Percentiles rank a stretch among this genome's conserved stretches.
These are phyloP conservation scores for Saccharomycopsis guyanensis DNA, from an alignment of 805 yeast genomes.

Conservation along the genomic window DNA sequence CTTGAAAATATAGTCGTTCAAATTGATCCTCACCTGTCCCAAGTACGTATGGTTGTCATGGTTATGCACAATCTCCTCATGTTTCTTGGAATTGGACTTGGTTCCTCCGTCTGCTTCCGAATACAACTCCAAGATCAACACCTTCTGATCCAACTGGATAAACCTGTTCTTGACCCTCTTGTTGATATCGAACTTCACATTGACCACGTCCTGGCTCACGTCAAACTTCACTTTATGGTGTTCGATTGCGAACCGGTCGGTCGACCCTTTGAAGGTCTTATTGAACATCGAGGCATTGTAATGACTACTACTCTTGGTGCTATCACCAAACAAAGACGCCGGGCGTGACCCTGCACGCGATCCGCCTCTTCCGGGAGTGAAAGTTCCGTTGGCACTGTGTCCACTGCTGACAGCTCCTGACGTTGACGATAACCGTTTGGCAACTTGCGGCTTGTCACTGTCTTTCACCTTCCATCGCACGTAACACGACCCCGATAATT, in stretches of 20 bases:
- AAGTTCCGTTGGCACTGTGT: neutral
- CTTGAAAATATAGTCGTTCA: conserved; percentile 56
- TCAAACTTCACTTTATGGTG: conserved; percentile 47
- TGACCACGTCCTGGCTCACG: conserved; percentile 27
- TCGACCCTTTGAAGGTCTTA: conserved; percentile 28
- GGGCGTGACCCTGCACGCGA: neutral
- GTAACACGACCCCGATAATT: conserved; percentile 58
- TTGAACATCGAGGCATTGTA: conserved; percentile 15
- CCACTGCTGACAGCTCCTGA: conserved; percentile 26
- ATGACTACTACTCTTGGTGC: neutral
- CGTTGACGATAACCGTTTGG: conserved; percentile 30
- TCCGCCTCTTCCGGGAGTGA: neutral
- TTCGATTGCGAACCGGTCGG: conserved; percentile 37
- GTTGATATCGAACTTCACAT: conserved; percentile 15
- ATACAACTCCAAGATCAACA: conserved; percentile 36
- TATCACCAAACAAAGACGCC: neutral
- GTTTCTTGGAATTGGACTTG: conserved; percentile 11
- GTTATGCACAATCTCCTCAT: conserved; percentile 16
- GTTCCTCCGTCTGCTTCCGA: conserved; percentile 29
- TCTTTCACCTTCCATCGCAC: conserved; percentile 60
- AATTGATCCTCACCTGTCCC: conserved; percentile 61
- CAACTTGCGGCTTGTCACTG: conserved; percentile 22
- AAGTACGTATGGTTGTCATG: conserved; percentile 38
- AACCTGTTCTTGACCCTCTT: conserved; percentile 31
- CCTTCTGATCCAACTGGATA: conserved; percentile 30